Evolutionary conservation across 495 filamentous ascomycete species (phyloP).

Genomic region (Penicillium bovifimosum): DNA sequence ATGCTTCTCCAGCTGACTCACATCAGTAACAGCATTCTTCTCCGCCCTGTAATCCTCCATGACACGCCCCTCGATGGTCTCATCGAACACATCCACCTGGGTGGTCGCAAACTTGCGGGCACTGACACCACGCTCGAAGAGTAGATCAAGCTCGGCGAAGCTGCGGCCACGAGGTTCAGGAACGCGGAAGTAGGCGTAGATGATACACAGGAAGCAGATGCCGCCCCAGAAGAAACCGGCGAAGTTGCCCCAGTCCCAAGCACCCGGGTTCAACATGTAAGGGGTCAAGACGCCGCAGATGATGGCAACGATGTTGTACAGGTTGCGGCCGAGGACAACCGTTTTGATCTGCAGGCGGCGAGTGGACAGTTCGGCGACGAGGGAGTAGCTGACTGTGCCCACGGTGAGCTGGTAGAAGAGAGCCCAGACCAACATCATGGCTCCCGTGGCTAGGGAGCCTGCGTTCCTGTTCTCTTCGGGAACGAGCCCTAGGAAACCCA

Average conservation of each 20-base stretch:
- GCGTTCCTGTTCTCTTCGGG: conserved; percentile 46
- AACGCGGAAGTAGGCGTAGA: conserved; percentile 71
- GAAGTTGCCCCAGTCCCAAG: conserved; percentile 71
- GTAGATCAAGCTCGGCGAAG: conserved; percentile 67
- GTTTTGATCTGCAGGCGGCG: conserved; percentile 74
- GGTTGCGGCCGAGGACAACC: conserved; percentile 61
- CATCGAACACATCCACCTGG: conserved; percentile 61
- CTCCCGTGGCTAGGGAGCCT: conserved; percentile 60
- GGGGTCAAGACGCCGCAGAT: conserved; percentile 65
- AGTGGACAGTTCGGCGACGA: conserved; percentile 70
- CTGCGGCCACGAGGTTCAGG: conserved; percentile 66
- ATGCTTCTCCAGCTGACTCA: conserved; percentile 27
- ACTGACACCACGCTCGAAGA: conserved; percentile 60
- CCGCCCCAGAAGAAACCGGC: conserved; percentile 82
- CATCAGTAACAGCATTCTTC: conserved; percentile 25
- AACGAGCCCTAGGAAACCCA: conserved; percentile 69
- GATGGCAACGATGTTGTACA: conserved; percentile 69
- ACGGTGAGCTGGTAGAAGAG: conserved; percentile 71
- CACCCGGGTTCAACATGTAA: conserved; percentile 68
- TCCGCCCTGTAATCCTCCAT: conserved; percentile 43
- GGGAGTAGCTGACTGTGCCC: conserved; percentile 72
- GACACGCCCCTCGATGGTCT: conserved; percentile 47
- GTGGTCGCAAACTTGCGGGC: conserved; percentile 65
- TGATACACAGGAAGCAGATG: conserved; percentile 64
- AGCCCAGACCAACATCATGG: conserved; percentile 68